phyloP scores from a whole-genome alignment of 2,329 filamentous ascomycete species.

The Cladobotryum protrusum region DNA sequence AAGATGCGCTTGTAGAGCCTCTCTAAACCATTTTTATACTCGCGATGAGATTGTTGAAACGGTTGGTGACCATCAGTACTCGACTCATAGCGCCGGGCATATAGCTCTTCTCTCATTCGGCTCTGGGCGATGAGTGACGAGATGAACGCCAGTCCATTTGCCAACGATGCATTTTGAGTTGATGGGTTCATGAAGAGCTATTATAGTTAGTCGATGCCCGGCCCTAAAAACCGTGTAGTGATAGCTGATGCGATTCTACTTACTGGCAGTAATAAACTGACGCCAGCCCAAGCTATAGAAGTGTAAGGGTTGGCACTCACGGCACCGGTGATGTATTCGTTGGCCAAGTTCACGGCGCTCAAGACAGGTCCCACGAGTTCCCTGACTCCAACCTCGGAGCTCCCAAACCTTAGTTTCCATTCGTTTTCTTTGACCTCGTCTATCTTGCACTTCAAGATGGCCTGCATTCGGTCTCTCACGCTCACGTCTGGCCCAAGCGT shows the following conservation, averaged over 20 bases:
- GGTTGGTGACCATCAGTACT: neutral
- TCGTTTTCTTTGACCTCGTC: neutral
- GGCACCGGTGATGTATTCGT: constrained; percentile 1
- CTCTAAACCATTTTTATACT: neutral
- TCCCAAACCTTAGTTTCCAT: constrained; percentile 1
- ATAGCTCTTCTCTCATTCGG: neutral
- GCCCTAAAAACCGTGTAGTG: no score
- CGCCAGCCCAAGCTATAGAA: constrained; percentile 3
- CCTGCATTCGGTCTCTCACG: neutral
- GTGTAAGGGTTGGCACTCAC: neutral
- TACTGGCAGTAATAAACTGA: neutral
- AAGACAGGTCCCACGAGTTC: constrained; percentile 1
- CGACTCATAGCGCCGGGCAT: neutral
- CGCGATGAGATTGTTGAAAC: neutral
- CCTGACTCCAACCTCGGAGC: neutral
- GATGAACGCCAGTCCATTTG: neutral
- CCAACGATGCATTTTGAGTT: neutral
- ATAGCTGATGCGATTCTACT: neutral
- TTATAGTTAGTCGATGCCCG: neutral
- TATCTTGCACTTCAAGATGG: neutral
- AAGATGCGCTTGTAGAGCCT: neutral
- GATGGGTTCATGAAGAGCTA: constrained; percentile 1
- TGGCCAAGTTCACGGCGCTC: neutral
- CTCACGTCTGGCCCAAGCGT: neutral
- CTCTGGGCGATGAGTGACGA: neutral